Conservation (phyloP, 208 protist species). For the Leishmania turanica region DNA sequence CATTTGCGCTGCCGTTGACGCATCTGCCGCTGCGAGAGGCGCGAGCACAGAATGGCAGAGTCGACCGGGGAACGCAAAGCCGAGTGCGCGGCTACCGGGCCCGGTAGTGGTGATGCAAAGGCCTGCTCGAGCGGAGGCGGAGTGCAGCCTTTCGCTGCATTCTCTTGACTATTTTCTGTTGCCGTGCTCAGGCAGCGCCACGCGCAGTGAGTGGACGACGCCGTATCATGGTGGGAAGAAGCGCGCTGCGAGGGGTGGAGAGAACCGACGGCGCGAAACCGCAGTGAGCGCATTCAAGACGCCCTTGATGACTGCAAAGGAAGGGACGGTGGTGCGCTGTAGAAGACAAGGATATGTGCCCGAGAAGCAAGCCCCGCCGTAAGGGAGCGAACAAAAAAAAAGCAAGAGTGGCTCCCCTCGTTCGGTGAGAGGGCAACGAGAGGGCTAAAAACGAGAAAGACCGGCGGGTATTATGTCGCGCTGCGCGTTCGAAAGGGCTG, state of each 20-base stretch:
- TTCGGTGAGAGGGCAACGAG: not conserved
- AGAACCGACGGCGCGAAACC: not conserved
- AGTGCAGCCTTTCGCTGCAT: not conserved
- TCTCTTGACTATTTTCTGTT: too few species aligned
- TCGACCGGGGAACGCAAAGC: not conserved
- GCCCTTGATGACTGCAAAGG: not conserved
- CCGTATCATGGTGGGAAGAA: not conserved
- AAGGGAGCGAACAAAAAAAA: not conserved
- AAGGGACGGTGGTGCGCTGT: not conserved
- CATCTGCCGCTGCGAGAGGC: conserved; percentile 37
- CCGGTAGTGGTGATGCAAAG: not conserved
- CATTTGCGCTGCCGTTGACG: conserved; percentile 50
- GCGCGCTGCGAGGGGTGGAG: not conserved
- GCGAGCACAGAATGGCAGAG: not conserved
- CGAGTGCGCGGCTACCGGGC: not conserved
- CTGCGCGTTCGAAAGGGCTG: not conserved
- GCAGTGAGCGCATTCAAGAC: conserved; percentile 3
- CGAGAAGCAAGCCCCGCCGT: not conserved
- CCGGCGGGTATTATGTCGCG: not conserved
- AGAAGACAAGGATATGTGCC: not conserved
- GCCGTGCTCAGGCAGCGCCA: not conserved
- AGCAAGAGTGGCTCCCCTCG: not conserved
- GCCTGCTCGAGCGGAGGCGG: not conserved
- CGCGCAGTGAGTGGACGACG: not conserved
- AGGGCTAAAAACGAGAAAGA: not conserved